Evolutionary conservation across 2,329 filamentous ascomycete species (phyloP).

Genomic region (Hymenoscyphus salicellus): DNA sequence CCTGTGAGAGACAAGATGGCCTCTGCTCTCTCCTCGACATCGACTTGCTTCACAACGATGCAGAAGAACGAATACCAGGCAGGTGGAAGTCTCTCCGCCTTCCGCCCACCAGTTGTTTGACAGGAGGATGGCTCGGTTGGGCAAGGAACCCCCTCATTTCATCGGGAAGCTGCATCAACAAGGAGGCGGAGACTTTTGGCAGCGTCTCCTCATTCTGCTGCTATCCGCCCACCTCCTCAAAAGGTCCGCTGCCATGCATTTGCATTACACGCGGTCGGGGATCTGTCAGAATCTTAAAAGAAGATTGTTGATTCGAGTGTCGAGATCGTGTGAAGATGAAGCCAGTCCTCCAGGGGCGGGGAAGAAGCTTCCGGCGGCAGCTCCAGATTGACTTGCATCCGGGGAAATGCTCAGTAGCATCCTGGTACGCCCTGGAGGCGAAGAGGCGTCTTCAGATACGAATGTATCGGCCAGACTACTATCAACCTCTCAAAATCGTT

Average conservation of each 20-base stretch:
- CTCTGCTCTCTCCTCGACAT: neutral
- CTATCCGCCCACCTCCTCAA: conserved; percentile 15
- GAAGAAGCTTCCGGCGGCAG: conserved; percentile 17
- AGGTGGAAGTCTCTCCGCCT: conserved; percentile 15
- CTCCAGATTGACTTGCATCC: conserved; percentile 18
- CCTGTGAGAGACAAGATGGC: neutral
- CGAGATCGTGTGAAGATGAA: conserved; percentile 5
- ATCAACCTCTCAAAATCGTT: neutral
- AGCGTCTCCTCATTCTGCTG: conserved; percentile 20
- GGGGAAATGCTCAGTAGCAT: neutral
- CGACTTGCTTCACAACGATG: neutral
- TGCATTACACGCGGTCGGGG: conserved; percentile 21
- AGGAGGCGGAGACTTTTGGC: conserved; percentile 9
- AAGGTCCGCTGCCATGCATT: conserved; percentile 20
- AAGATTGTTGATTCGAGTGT: conserved; percentile 6
- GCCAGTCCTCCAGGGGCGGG: conserved; percentile 15
- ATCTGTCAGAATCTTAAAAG: conserved; percentile 3
- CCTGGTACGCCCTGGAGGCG: neutral
- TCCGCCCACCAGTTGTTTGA: conserved; percentile 2
- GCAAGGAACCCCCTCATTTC: neutral
- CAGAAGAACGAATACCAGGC: conserved; percentile 19
- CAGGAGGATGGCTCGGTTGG: neutral
- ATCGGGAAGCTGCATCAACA: conserved; percentile 21
- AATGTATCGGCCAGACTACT: neutral
- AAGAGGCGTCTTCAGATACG: neutral